Evolutionary conservation across 371 early-diverging fungal genomes (phyloP).

Genomic region (Apophysomyces sp.): DNA sequence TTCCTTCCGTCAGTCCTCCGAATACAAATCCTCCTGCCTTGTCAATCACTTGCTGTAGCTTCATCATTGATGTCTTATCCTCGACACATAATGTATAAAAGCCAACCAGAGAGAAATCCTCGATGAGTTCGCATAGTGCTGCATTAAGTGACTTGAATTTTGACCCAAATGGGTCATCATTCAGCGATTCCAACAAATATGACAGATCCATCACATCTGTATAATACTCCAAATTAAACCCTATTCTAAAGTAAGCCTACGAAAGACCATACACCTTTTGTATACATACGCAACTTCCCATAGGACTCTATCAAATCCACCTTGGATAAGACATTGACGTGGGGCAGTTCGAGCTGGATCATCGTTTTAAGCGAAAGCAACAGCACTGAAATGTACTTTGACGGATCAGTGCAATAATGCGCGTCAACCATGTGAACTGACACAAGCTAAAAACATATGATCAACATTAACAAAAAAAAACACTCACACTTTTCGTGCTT

Average conservation of each 20-base stretch:
- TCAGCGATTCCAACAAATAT: slow-evolving; percentile 76
- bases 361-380: slow-evolving; percentile 85
- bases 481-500: slow-evolving; percentile 5
- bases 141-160: slow-evolving; percentile 75
- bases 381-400: slow-evolving; percentile 92
- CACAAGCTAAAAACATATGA: slow-evolving; percentile 53
- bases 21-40: slow-evolving; percentile 92
- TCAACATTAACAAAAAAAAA: slow-evolving; percentile 1
- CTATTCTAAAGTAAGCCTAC: slow-evolving; percentile 23
- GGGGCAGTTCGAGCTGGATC: slow-evolving; percentile 94
- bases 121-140: slow-evolving; percentile 85
- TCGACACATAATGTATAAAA: slow-evolving; percentile 88
- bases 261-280: neutral
- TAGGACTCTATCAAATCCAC: slow-evolving; percentile 86
- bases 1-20: slow-evolving; percentile 80
- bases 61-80: slow-evolving; percentile 83
- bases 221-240: slow-evolving; percentile 90
- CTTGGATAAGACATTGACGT: slow-evolving; percentile 95
- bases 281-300: slow-evolving; percentile 67
- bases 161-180: slow-evolving; percentile 65
- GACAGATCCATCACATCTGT: slow-evolving; percentile 90
- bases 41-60: slow-evolving; percentile 79
- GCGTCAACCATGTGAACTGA: slow-evolving; percentile 95
- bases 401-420: slow-evolving; percentile 90
- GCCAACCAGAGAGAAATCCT: slow-evolving; percentile 88